Base-by-base conservation (phyloP, 352 stramenopile species). In the Globisporangium carolinianum region DNA sequence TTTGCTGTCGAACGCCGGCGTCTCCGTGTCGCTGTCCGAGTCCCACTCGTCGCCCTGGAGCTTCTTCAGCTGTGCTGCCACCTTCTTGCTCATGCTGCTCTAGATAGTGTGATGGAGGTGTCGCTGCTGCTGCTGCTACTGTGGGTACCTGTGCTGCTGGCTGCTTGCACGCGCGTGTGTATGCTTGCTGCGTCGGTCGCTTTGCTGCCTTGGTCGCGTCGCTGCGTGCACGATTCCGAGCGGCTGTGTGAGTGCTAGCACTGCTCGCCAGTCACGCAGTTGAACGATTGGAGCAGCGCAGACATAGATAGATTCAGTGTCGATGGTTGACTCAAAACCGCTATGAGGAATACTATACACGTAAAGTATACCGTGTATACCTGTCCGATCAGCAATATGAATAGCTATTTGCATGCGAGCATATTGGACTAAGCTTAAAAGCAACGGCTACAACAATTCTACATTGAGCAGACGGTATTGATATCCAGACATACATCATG, bases 1-100 rank as follows among this genome's bases (percentile, higher is more conserved):
- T 39, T 71, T 73, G 55, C 56, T 60, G 53, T 83, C 76, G 62
- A 88, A 86, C 8, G 58, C 42, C 11, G 59, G 63, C 15, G 53
- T 42, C 67, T 92, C 83, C 54, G 49, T 61, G 49, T 89, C 83
- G 58, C 76, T 90, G 69, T 91, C 84, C 60, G 84, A 94, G 73
- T 94, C 79, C 84, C 84, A 94, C 60, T 94, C 84, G 59, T 77
- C 79, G 17, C 82, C 80, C 59, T 88, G 76, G 14, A 91, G 74
- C 74, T 91, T 89, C 66, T 87, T 75, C 53, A 94, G 62, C 67
- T 94, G 79, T 63, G 71, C 75, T 6, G 78, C 74, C 46, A 91
- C 77, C 65, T 86, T 86, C 70, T 89, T 87, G 73, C 70, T 87
- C 72, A 87, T 85, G 54, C 51, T 76, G 49, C 36, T 53, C n/a